Evolutionary conservation across 2,329 filamentous ascomycete genomes (phyloP), one percentile per base, ranked within the genome.

Genomic region (Lasiodiplodia citricola): DNA sequence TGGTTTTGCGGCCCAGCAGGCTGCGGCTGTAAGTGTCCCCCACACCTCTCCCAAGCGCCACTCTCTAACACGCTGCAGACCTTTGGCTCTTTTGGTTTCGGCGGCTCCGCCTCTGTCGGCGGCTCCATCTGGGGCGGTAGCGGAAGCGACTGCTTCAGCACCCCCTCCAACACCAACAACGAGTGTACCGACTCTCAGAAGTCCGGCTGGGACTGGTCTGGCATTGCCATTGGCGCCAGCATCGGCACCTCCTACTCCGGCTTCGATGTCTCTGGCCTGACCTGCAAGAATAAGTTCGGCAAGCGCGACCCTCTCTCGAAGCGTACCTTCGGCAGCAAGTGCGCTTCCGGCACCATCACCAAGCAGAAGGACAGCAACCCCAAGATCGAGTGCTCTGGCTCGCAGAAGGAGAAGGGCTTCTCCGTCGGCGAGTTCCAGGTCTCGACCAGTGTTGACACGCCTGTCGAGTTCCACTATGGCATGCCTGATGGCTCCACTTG

Each of bases 401-500:
- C 81, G 47, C 79, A 85, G 73, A 83, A 86, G 66, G 4, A 18
- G 10, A 68, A 56, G 37, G 80, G 77, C 72, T 96, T 97, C 85
- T 96, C 94, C 44, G 88, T 97, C 75, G 87, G 84, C 72, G 85
- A 88, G 74, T 87, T 97, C 80, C 86, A 95, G 72, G 83, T 97
- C 73, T 88, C 88, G 56, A 86, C 89, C 71, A 90, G 93, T 76
- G 89, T 91, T 76, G 91, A 95, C 80, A 90, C 88, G 73, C 89
- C 94, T 71, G 83, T 98, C 66, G 90, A 95, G 80, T 93, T 97
- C 84, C 87, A 92, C 84, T 97, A 95, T 82, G 87, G 85, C 75
- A 97, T 97, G 93, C 87, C 89, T 2, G 92, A 95, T 78, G 92
- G 92, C 74, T 90, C 88, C 16, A 87, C 81, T 70, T 98, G 95